Evolutionary conservation across 257 asterid genomes (phyloP).

Genomic region (Verbascum thapsus): DNA sequence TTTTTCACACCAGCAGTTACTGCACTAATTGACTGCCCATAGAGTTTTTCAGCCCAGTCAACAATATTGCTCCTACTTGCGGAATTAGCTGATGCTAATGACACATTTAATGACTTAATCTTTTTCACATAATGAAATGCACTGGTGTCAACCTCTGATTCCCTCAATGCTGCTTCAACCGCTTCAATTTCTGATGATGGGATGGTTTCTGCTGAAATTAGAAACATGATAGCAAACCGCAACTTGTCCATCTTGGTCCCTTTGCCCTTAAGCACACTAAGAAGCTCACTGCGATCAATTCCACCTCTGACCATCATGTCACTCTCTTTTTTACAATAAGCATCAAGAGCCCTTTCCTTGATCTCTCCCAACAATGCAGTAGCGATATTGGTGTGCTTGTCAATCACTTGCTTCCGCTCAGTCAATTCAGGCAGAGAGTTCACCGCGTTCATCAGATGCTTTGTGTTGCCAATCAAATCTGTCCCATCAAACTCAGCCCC

Average conservation of each 20-base stretch:
- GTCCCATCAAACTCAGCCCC: constrained; percentile 92
- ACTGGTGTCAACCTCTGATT: constrained; percentile 83
- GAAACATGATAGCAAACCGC: constrained; percentile 74
- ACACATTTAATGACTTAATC: constrained; percentile 83
- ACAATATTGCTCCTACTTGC: constrained; percentile 88
- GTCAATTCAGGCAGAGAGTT: constrained; percentile 78
- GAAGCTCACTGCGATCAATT: constrained; percentile 79
- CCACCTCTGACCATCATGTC: constrained; percentile 92
- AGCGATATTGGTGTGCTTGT: constrained; percentile 40
- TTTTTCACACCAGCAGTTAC: constrained; percentile 97
- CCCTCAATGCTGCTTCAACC: constrained; percentile 79
- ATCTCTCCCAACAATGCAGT: constrained; percentile 49
- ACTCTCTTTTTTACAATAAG: constrained; percentile 79
- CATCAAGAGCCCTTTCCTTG: constrained; percentile 75
- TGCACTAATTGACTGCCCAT: constrained; percentile 89
- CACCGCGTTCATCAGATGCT: constrained; percentile 94
- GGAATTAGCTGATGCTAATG: constrained; percentile 83
- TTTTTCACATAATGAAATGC: constrained; percentile 94
- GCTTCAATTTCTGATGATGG: constrained; percentile 79
- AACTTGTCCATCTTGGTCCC: constrained; percentile 73
- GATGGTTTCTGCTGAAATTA: constrained; percentile 73
- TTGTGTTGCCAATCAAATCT: constrained; percentile 82
- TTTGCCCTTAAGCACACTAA: constrained; percentile 80
- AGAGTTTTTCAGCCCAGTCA: constrained; percentile 97
- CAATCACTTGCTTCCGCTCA: constrained; percentile 22